Percentiles rank a stretch among this genome's conserved stretches.
phyloP scores from a whole-genome alignment of 345 rosid genomes.

The Hibiscus mutabilis region DNA sequence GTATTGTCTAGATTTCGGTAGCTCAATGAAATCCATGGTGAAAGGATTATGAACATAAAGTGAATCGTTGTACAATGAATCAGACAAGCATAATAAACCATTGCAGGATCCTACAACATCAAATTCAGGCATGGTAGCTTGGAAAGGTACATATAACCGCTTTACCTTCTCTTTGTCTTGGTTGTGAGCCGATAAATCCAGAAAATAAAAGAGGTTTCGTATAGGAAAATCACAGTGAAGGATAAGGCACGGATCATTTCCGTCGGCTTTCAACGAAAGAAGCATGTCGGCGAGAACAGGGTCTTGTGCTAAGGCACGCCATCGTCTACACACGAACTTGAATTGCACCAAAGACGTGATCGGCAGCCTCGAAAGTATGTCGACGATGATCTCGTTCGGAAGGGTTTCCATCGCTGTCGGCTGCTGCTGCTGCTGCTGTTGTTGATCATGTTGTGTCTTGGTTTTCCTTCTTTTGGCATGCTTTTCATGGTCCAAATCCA shows the following conservation, averaged over 20 bases:
- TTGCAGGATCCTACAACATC: constrained; percentile 51
- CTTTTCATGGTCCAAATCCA: not conserved
- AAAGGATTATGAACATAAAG: constrained; percentile 52
- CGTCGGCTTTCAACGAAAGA: constrained; percentile 10
- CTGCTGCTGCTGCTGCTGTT: too few relatives aligned
- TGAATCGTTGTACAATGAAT: constrained; percentile 34
- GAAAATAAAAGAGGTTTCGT: constrained; percentile 44
- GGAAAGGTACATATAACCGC: constrained; percentile 33
- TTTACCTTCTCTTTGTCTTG: constrained; percentile 27
- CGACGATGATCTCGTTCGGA: not conserved
- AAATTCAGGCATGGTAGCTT: constrained; percentile 38
- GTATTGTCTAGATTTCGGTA: constrained; percentile 33
- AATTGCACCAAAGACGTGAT: not conserved
- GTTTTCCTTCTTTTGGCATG: not conserved
- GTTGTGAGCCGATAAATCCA: constrained; percentile 30
- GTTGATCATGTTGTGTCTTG: not conserved
- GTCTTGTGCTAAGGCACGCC: constrained; percentile 27
- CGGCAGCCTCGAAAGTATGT: not conserved
- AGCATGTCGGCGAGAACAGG: constrained; percentile 29
- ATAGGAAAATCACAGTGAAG: constrained; percentile 52
- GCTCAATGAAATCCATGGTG: constrained; percentile 33
- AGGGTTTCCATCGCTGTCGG: not conserved
- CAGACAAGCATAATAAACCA: constrained; percentile 49
- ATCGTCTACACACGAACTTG: not conserved
- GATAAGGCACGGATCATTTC: constrained; percentile 41